Evolutionary conservation across 345 rosid species (phyloP), one percentile per base, ranked within the genome.

Genomic region (Melaleuca quinquenervia): DNA sequence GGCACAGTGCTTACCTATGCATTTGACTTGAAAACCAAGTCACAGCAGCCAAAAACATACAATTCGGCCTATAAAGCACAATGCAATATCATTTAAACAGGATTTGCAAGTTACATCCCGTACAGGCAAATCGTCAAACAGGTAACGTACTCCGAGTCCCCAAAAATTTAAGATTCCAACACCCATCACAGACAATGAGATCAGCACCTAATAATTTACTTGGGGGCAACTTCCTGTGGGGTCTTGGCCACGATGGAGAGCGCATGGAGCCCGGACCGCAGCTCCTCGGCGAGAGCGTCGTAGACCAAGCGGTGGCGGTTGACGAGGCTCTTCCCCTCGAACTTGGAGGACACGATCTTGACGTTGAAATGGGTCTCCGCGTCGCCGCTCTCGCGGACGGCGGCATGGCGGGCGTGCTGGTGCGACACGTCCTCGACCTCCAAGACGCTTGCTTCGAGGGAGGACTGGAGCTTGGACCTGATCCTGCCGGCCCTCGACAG

Each of bases 321-420:
- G 76, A 92, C 90, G 27, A 92, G 91, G 84, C 83, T 90, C 85
- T 86, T 88, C 8, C 93, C 93, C 8, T 91, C 89, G 91, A 93
- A 92, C 76, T 87, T 90, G 29, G 90, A 83, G 12, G 95, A 92
- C 26, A 93, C 93, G 74, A 93, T 86, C 90, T 83, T 91, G 82
- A 93, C 86, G 76, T 92, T 90, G 93, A 93, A 93, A 53, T 93
- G 94, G 56, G 93, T 93, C 88, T 92, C 95, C 11, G 87, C 91
- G 24, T 83, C 90, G 53, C 87, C 89, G 84, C 76, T 87, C 11
- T 82, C 89, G 76, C 82, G 88, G 52, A 93, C 87, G 52, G 92
- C 94, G 82, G 92, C 90, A 52, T 91, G 98, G 50, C 98, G 94
- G 14, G 96, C 93, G 88, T 95, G 98, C 88, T 91, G 95, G 90